phyloP scores from a whole-genome alignment of 2,329 filamentous ascomycete genomes.

The Colletotrichum somersetense region DNA sequence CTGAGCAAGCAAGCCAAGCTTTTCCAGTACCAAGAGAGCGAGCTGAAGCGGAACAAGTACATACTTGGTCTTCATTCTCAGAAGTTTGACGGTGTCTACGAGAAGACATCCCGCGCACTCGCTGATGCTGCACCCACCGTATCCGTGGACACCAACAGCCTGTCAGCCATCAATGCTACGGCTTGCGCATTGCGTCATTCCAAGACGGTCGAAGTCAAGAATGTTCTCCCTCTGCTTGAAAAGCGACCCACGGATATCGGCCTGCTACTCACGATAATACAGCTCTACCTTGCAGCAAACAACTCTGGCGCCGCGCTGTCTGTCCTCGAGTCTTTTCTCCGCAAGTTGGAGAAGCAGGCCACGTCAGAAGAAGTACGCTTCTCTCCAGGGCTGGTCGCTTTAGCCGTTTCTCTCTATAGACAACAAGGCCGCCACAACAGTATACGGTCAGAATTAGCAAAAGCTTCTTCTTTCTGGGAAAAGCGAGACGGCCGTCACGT shows the following conservation, averaged over 20 bases:
- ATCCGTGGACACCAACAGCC: slow-evolving; percentile 52
- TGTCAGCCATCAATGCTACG: slow-evolving; percentile 74
- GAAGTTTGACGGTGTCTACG: slow-evolving; percentile 74
- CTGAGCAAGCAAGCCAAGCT: slow-evolving; percentile 71
- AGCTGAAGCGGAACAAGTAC: slow-evolving; percentile 71
- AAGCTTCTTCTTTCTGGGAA: slow-evolving; percentile 86
- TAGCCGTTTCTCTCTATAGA: slow-evolving; percentile 83
- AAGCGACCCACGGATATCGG: slow-evolving; percentile 85
- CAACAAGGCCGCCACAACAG: slow-evolving; percentile 79
- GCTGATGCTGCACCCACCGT: slow-evolving; percentile 47
- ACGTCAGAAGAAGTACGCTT: slow-evolving; percentile 80
- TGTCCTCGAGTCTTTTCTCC: slow-evolving; percentile 82
- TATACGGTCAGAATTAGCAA: slow-evolving; percentile 79
- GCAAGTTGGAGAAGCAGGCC: slow-evolving; percentile 72
- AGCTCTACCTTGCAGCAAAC: slow-evolving; percentile 80
- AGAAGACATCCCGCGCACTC: slow-evolving; percentile 60
- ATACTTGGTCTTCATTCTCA: slow-evolving; percentile 74
- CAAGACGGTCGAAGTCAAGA: slow-evolving; percentile 76
- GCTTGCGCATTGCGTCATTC: slow-evolving; percentile 62
- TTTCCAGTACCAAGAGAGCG: slow-evolving; percentile 74
- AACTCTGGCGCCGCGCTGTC: slow-evolving; percentile 80
- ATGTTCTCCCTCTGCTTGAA: slow-evolving; percentile 77
- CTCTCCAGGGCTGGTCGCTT: slow-evolving; percentile 85
- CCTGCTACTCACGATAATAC: slow-evolving; percentile 81
- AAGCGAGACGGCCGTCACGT: slow-evolving; percentile 62